Conservation (phyloP, 1,139 yeast genomes). For the Eremothecium coryli region DNA sequence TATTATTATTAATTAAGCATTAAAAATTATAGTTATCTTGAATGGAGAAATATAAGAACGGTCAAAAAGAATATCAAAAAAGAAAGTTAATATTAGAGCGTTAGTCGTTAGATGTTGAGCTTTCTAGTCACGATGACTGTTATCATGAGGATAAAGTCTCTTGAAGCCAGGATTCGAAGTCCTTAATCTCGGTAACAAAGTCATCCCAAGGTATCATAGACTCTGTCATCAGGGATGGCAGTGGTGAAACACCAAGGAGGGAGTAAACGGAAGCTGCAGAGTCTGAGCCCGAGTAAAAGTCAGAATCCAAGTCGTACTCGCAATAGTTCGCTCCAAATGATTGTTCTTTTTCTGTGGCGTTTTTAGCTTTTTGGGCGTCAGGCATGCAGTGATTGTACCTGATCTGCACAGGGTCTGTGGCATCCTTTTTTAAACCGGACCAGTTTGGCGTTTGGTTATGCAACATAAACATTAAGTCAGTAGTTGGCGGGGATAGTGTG, state of each 20-base stretch:
- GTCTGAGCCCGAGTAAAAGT: neutral
- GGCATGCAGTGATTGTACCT: neutral
- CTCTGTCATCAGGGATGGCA: conserved; percentile 1
- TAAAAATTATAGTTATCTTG: too few relatives aligned
- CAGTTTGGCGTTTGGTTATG: too few relatives aligned
- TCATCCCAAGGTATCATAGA: conserved; percentile 2
- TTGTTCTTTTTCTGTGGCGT: neutral
- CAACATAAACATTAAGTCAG: too few relatives aligned
- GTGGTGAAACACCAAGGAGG: conserved; percentile 3
- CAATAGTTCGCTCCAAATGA: neutral
- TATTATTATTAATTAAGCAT: too few relatives aligned
- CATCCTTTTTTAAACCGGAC: conserved; percentile 1
- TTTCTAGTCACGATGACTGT: too few relatives aligned
- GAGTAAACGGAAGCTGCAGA: conserved; percentile 5
- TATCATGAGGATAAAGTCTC: too few relatives aligned
- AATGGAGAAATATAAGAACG: too few relatives aligned
- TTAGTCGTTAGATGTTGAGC: too few relatives aligned
- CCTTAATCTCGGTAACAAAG: neutral
- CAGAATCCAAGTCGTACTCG: neutral
- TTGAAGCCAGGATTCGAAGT: too few relatives aligned
- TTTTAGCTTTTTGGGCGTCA: neutral
- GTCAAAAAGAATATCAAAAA: too few relatives aligned
- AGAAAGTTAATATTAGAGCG: too few relatives aligned
- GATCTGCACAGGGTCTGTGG: neutral
- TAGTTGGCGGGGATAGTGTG: too few relatives aligned